Evolutionary conservation across 495 filamentous ascomycete species (phyloP), one percentile per base, ranked within the genome.

Genomic region (Podospora tetraspora): DNA sequence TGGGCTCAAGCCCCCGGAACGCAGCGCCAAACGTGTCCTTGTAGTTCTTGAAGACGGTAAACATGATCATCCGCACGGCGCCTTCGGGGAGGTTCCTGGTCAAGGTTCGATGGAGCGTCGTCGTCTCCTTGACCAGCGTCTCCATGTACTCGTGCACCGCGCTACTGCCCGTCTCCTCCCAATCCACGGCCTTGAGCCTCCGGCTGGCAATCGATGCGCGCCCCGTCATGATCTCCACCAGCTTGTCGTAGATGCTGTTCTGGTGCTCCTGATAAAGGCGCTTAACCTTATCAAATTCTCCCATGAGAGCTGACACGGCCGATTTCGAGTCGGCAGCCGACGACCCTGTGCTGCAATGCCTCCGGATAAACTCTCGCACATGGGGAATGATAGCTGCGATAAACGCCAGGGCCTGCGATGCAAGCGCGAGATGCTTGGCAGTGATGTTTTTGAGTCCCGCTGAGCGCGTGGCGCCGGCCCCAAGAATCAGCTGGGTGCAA

Each of bases 381-480:
- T 98, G 93, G 0, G 96, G 95, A 11, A 97, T 90, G 5, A 97
- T 79, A 1, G 90, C 88, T 27, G 91, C 90, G 56, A 98, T 89
- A 73, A 99, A 97, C 65, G 90, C 90, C 25, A 97, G 78, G 0
- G 94, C 90, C 77, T 97, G 96, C 2, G 91, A 93, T 10, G 96
- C 93, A 29, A 98, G 86, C 0, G 95, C 94, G 8, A 99, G 87
- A 79, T 99, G 94, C 72, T 94, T 95, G 0, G 95, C 96, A 2
- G 92, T 97, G 73, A 99, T 99, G 70, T 97, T 96, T 74, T 93
- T 97, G 11, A 99, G 80, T 1, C 95, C 95, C 5, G 93, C 96
- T n/a, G 89, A 93, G 27, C 86, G 82, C 2, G 92, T 97, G 1
- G 95, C 95, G 1, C 95, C 95, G 11, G 95, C 96, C 9, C 94